phyloP scores from a whole-genome alignment of 176 grass and related monocot species.

The Bolboschoenus planiculmis region DNA sequence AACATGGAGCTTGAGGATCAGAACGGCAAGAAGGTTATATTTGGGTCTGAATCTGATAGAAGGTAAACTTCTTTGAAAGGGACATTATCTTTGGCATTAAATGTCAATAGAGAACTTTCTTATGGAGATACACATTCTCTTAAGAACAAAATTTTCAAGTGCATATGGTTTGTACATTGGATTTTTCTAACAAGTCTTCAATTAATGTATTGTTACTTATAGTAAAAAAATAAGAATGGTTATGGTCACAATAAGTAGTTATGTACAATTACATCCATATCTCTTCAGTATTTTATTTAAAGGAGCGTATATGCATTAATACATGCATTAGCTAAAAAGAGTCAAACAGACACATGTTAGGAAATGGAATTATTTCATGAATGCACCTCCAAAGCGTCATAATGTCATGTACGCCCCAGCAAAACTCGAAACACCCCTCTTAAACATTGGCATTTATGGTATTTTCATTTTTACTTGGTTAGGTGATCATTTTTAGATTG shows the following conservation, averaged over 20 bases:
- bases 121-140: background rate
- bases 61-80: slow-evolving; percentile 35
- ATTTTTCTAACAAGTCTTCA: background rate
- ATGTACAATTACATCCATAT: background rate
- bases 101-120: background rate
- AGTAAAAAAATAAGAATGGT: background rate
- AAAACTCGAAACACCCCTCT: background rate
- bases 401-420: background rate
- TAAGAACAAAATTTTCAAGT: no score
- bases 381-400: background rate
- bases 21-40: slow-evolving; percentile 75
- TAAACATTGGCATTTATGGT: background rate
- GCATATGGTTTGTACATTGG: background rate
- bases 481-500: background rate
- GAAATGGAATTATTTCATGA: background rate
- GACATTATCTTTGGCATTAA: background rate
- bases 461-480: background rate
- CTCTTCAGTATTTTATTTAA: background rate
- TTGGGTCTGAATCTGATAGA: slow-evolving; percentile 77
- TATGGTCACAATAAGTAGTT: no score
- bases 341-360: background rate
- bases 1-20: slow-evolving; percentile 95
- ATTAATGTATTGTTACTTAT: background rate
- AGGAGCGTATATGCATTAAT: background rate
- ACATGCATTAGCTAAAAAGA: background rate